These are phyloP conservation scores for Lobulomyces angularis DNA, from an alignment of 192 early-diverging fungal species.

Conservation along the genomic window DNA sequence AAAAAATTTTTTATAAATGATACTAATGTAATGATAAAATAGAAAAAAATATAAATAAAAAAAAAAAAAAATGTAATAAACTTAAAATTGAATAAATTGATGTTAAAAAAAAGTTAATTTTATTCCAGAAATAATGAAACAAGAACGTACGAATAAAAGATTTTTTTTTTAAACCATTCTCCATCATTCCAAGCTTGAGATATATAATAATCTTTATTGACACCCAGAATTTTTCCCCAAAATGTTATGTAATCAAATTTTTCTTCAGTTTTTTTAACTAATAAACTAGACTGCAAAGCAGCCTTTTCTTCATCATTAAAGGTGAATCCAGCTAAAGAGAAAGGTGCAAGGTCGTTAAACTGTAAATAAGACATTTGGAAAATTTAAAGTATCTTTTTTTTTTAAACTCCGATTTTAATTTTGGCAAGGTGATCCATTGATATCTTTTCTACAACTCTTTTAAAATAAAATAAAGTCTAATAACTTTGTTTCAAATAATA, in stretches of 20 bases:
- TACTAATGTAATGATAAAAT: no score
- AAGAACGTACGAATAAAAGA: slow-evolving; percentile 31
- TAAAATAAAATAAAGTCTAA: no score
- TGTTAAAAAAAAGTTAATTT: no score
- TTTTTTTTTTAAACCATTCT: slow-evolving; percentile 33
- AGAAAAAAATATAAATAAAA: not conserved
- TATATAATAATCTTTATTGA: slow-evolving; percentile 41
- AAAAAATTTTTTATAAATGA: not conserved
- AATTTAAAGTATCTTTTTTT: no score
- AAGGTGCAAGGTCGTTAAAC: slow-evolving; percentile 14
- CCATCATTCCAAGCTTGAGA: slow-evolving; percentile 22
- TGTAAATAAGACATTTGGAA: no score
- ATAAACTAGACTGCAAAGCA: slow-evolving; percentile 26
- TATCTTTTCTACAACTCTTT: no score
- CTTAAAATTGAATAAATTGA: no score
- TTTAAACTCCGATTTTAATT: no score
- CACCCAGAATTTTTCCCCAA: slow-evolving; percentile 44
- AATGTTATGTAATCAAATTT: slow-evolving; percentile 30
- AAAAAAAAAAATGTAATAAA: no score
- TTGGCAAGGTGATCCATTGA: no score
- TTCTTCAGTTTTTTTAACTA: slow-evolving; percentile 33
- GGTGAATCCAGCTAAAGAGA: slow-evolving; percentile 34
- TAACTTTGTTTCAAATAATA: no score
- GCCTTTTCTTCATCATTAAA: slow-evolving; percentile 41
- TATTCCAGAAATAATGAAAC: not conserved